These are phyloP conservation scores for Penicillium silybi DNA, from an alignment of 495 filamentous ascomycete species.

Conservation along the genomic window DNA sequence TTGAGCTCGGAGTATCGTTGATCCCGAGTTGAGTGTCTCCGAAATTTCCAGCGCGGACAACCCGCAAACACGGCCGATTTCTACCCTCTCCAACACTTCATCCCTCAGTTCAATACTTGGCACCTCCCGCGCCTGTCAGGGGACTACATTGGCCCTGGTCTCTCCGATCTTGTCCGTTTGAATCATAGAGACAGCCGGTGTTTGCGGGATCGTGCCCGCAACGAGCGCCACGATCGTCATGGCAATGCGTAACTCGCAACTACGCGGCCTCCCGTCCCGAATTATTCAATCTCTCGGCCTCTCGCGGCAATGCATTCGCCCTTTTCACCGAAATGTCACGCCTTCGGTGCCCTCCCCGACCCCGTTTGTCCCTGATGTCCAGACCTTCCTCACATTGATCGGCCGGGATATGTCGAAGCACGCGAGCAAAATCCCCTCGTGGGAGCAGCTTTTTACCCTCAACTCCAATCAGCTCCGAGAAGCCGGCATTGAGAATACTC, in stretches of 20 bases:
- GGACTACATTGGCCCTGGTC: background rate
- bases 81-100: background rate
- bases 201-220: conserved; percentile 7
- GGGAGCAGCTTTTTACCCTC: conserved; percentile 82
- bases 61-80: conserved; percentile 4
- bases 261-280: conserved; percentile 26
- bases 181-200: background rate
- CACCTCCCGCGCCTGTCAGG: background rate
- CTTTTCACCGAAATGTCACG: conserved; percentile 25
- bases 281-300: conserved; percentile 23
- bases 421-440: conserved; percentile 74
- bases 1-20: conserved; percentile 34
- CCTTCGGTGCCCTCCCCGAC: conserved; percentile 64
- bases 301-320: conserved; percentile 31
- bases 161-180: background rate
- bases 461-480: conserved; percentile 73
- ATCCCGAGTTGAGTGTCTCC: conserved; percentile 21
- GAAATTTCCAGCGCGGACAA: conserved; percentile 33
- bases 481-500: conserved; percentile 80
- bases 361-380: conserved; percentile 81
- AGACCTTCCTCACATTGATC: conserved; percentile 88
- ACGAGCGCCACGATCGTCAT: conserved; percentile 16
- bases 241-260: conserved; percentile 31
- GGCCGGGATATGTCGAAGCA: conserved; percentile 80
- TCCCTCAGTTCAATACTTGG: background rate